Evolutionary conservation across 768 basidiomycete genomes (phyloP).

Genomic region (Lentinula detonsa): DNA sequence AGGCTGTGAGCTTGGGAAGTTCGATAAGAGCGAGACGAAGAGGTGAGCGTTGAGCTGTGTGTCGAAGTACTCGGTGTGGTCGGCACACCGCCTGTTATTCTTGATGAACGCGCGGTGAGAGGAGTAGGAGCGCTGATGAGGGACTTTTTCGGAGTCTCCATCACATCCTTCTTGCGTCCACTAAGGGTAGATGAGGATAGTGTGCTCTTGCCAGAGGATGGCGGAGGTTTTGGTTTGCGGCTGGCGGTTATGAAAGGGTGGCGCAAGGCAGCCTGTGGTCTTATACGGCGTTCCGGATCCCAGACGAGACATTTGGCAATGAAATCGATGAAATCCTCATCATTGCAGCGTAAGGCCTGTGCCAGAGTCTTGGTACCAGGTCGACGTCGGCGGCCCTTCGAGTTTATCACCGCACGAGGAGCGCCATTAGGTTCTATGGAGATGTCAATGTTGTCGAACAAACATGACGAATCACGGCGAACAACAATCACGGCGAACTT

Average conservation of each 20-base stretch:
- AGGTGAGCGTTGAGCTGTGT: slow-evolving; percentile 51
- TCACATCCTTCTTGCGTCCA: slow-evolving; percentile 45
- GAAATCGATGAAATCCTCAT: slow-evolving; percentile 95
- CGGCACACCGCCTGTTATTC: slow-evolving; percentile 44
- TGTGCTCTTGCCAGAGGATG: slow-evolving; percentile 46
- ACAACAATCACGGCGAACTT: slow-evolving; percentile 18
- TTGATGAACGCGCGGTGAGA: slow-evolving; percentile 69
- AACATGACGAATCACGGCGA: neutral
- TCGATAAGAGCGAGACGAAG: slow-evolving; percentile 61
- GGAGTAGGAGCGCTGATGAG: slow-evolving; percentile 87
- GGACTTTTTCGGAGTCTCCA: slow-evolving; percentile 82
- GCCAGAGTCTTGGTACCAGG: slow-evolving; percentile 88
- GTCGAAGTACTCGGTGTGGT: slow-evolving; percentile 54
- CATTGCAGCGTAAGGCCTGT: slow-evolving; percentile 86
- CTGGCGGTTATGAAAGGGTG: slow-evolving; percentile 83
- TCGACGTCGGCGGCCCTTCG: slow-evolving; percentile 88
- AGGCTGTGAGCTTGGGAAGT: slow-evolving; percentile 65
- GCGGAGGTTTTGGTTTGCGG: slow-evolving; percentile 43
- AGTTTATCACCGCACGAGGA: slow-evolving; percentile 91
- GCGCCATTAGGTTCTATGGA: slow-evolving; percentile 82
- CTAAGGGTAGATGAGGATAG: slow-evolving; percentile 51
- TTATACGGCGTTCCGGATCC: slow-evolving; percentile 95
- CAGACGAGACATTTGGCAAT: slow-evolving; percentile 95
- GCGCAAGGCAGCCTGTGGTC: slow-evolving; percentile 87
- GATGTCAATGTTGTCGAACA: slow-evolving; percentile 7